Base-by-base conservation (phyloP, 257 asterid species). In the Nicotiana undulata region DNA sequence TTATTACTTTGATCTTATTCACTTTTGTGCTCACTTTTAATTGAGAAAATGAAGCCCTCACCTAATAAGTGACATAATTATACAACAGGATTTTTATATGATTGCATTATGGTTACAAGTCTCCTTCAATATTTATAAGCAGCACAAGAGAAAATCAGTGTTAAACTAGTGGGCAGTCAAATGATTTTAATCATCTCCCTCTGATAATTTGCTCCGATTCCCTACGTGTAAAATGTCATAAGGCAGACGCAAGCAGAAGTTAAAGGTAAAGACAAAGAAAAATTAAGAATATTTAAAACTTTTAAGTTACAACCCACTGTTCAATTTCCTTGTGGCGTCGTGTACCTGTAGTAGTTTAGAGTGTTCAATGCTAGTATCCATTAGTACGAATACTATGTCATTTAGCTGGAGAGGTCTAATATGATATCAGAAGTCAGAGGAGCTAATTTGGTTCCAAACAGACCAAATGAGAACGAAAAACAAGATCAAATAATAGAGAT, bases 101-200 rank as follows among this genome's bases (percentile, higher is more conserved):
- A 88, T 88, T 82, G 59, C 90, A 49, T 80, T 80, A 53, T 83
- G 83, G 89, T 88, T 88, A 86, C 52, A 86, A 86, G 89, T 88
- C 86, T 80, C 75, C 82, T 85, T 89, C 90, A 82, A 84, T 81
- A 51, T 49, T 79, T 75, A 53, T 77, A 72, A 84, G 51, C 84
- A 63, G 78, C 68, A 40, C 12, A 81, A 70, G 80, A 79, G 81
- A 79, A 80, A 77, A 76, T 24, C 75, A 46, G 63, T 81, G 29
- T 37, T 56, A 61, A 80, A 58, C 28, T 32, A 46, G 84, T 59
- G 87, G 79, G 32, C 63, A 46, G 66, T 49, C 63, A 37, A 81
- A 85, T 86, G 67, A 87, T 83, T 84, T 52, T 29, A 13, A 66
- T 83, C 76, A 70, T 66, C 44, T 29, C 40, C 18, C 16, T 5